Evolutionary conservation across 1,284 basidiomycete species (phyloP).

Genomic region (Ganoderma resinaceum): DNA sequence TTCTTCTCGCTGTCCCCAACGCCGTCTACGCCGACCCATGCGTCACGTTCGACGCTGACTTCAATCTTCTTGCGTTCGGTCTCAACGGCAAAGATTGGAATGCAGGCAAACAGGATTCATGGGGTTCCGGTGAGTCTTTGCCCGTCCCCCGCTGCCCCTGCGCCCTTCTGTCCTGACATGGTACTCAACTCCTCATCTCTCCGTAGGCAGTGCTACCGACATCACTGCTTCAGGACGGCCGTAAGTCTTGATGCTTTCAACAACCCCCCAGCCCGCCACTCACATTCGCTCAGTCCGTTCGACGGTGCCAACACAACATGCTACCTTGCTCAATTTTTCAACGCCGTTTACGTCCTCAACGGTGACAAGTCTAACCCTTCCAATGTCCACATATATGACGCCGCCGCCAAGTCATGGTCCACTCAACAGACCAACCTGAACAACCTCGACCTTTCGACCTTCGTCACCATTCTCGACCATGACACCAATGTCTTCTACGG

Average conservation of each 20-base stretch:
- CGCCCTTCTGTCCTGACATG: neutral
- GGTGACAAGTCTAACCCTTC: constrained; percentile 73
- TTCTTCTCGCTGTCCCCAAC: constrained; percentile 51
- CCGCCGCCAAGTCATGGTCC: constrained; percentile 67
- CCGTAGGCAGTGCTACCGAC: constrained; percentile 61
- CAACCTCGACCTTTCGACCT: constrained; percentile 61
- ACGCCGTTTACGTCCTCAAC: constrained; percentile 82
- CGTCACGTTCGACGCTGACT: constrained; percentile 70
- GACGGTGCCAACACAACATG: constrained; percentile 71
- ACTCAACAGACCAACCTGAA: constrained; percentile 60
- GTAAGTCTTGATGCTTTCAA: constrained; percentile 50
- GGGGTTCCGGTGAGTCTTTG: constrained; percentile 59
- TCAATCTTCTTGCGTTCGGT: constrained; percentile 78
- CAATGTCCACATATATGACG: constrained; percentile 74
- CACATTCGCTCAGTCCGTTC: constrained; percentile 59
- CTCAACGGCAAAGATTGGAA: constrained; percentile 79
- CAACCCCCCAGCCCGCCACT: constrained; percentile 7
- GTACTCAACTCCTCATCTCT: neutral
- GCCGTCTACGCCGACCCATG: constrained; percentile 59
- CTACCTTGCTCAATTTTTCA: constrained; percentile 78
- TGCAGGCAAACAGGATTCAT: constrained; percentile 68
- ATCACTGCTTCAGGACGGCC: constrained; percentile 73
- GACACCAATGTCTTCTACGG: constrained; percentile 88
- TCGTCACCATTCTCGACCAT: constrained; percentile 81
- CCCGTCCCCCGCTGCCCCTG: neutral